phyloP scores from a whole-genome alignment of 2,329 filamentous ascomycete genomes.

The Plenodomus tracheiphilus region DNA sequence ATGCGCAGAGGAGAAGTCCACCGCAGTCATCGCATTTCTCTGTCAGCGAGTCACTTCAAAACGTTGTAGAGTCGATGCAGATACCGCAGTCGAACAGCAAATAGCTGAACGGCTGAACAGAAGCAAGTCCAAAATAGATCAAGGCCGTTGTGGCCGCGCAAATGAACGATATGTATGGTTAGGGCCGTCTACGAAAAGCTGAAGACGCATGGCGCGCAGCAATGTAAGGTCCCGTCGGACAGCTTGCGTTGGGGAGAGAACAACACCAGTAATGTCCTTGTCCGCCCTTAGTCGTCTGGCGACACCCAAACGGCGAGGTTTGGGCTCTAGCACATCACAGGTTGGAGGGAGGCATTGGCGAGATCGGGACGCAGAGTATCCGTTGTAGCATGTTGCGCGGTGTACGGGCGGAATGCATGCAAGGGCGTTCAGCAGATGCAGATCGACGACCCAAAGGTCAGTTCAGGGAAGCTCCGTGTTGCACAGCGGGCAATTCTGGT shows the following conservation, averaged over 20 bases:
- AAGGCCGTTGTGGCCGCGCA: constrained; percentile 2
- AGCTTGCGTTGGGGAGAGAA: constrained; percentile 13
- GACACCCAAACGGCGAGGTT: constrained; percentile 12
- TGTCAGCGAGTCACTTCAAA: constrained; percentile 13
- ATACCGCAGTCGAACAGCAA: background rate
- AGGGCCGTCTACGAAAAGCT: constrained; percentile 7
- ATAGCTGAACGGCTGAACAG: constrained; percentile 2
- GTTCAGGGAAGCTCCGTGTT: constrained; percentile 4
- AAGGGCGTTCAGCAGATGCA: constrained; percentile 15
- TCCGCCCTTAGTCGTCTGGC: constrained; percentile 18
- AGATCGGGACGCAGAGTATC: constrained; percentile 10
- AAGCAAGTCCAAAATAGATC: constrained; percentile 6
- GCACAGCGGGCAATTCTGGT: background rate
- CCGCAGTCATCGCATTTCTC: constrained; percentile 34
- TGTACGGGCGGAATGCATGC: constrained; percentile 13
- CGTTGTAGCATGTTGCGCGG: constrained; percentile 25
- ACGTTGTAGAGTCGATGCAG: background rate
- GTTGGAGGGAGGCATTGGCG: constrained; percentile 15
- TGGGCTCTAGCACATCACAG: constrained; percentile 14
- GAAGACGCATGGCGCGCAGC: constrained; percentile 20
- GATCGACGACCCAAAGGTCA: constrained; percentile 14
- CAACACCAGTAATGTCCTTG: constrained; percentile 17
- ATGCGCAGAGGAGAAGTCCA: constrained; percentile 16
- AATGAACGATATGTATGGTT: constrained; percentile 11
- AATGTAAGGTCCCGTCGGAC: constrained; percentile 19